Conservation (phyloP, 108 stramenopile species). For the Skeletonema grethae region DNA sequence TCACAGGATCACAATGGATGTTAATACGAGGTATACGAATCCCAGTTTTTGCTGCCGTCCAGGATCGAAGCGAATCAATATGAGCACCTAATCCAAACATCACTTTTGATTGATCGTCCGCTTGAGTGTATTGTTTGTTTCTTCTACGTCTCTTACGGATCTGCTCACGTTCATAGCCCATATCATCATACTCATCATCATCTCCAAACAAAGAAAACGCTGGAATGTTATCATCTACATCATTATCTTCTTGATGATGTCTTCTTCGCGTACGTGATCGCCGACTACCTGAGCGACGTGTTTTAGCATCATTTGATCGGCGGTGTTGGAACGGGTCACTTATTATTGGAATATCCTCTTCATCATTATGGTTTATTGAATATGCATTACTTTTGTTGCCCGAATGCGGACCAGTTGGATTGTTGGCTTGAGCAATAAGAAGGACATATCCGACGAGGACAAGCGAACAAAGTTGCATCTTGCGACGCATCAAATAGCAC, state of each 20-base stretch:
- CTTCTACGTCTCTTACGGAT: conserved; percentile 17
- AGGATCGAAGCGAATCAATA: conserved; percentile 27
- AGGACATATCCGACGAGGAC: neutral
- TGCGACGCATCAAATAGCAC: too few relatives aligned
- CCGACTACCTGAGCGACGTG: neutral
- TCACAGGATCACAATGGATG: conserved; percentile 42
- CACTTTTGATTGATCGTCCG: conserved; percentile 2
- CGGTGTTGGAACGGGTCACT: neutral
- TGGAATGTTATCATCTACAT: conserved; percentile 8
- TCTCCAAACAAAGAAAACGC: conserved; percentile 13
- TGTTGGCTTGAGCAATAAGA: conserved; percentile 9
- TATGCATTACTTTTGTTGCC: neutral
- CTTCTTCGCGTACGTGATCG: neutral
- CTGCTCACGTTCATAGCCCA: conserved; percentile 15
- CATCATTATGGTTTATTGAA: conserved; percentile 11
- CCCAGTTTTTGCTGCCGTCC: conserved; percentile 40
- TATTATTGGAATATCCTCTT: conserved; percentile 40
- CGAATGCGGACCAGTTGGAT: conserved; percentile 1
- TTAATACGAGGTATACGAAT: conserved; percentile 40
- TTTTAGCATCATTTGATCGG: neutral
- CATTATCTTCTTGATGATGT: neutral
- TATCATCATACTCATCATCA: conserved; percentile 17
- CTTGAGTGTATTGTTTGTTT: neutral
- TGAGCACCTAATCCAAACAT: conserved; percentile 12
- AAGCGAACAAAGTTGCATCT: neutral